Conservation (phyloP, 1,139 yeast genomes). For the Saccharomyces pastorianus region DNA sequence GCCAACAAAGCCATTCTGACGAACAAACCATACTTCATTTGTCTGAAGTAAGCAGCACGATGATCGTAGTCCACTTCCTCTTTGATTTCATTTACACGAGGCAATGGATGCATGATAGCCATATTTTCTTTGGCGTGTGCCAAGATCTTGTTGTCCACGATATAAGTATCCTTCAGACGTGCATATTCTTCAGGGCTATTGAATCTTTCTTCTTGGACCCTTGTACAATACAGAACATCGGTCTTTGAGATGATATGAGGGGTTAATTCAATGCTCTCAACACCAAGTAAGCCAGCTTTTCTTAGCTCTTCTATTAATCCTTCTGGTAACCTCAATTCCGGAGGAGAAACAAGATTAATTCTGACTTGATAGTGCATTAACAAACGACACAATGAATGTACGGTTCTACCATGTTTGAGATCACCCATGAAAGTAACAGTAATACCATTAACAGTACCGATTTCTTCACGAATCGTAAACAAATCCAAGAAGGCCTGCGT, state of each 20-base stretch:
- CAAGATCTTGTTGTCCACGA: constrained; percentile 86
- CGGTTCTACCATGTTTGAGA: constrained; percentile 95
- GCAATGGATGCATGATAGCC: constrained; percentile 99
- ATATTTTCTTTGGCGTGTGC: constrained; percentile 93
- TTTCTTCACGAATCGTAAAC: constrained; percentile 96
- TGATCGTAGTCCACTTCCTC: constrained; percentile 99
- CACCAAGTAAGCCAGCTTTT: constrained; percentile 57
- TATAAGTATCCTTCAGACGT: constrained; percentile 82
- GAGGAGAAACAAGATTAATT: constrained; percentile 86
- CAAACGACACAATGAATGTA: constrained; percentile 88
- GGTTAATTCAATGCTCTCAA: constrained; percentile 69
- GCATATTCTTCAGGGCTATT: constrained; percentile 66
- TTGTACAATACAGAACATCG: constrained; percentile 94
- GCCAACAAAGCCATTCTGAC: constrained; percentile 98
- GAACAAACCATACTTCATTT: constrained; percentile 95
- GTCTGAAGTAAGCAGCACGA: constrained; percentile 98
- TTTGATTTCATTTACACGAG: constrained; percentile 91
- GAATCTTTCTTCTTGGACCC: constrained; percentile 97
- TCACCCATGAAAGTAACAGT: constrained; percentile 99
- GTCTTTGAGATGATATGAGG: constrained; percentile 79
- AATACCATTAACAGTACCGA: constrained; percentile 96
- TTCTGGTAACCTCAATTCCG: constrained; percentile 75
- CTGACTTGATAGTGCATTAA: constrained; percentile 89
- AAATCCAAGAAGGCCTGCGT: constrained; percentile 95
- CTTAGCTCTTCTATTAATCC: constrained; percentile 58